These are phyloP conservation scores for Colletotrichum shisoi DNA, from an alignment of 2,329 filamentous ascomycete species.

Conservation along the genomic window DNA sequence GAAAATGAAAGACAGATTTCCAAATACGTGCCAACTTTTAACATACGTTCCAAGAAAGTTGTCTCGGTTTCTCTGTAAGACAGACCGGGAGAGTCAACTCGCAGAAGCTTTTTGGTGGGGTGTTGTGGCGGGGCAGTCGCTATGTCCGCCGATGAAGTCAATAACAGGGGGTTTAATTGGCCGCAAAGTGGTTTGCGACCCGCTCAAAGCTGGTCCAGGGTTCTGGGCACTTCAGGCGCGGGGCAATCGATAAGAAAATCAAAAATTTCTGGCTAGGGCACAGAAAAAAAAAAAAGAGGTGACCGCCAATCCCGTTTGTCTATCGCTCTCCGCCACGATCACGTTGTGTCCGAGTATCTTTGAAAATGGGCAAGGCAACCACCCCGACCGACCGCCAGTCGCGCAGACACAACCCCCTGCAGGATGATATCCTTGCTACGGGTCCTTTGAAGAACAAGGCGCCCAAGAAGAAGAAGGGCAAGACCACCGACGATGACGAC, in stretches of 20 bases:
- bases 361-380: constrained; percentile 79
- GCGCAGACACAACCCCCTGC: constrained; percentile 87
- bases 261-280: constrained; percentile 38
- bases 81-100: constrained; percentile 36
- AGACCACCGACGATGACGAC: constrained; percentile 67
- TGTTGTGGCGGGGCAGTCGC: constrained; percentile 37
- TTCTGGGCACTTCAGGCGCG: constrained; percentile 39
- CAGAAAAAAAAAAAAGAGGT: constrained; percentile 25
- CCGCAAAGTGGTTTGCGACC: neutral
- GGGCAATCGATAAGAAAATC: constrained; percentile 49
- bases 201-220: constrained; percentile 31
- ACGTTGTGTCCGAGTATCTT: constrained; percentile 39
- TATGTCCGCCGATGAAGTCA: constrained; percentile 37
- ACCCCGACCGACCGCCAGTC: constrained; percentile 65
- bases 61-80: constrained; percentile 34
- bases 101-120: constrained; percentile 40
- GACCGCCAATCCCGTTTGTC: constrained; percentile 27
- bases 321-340: constrained; percentile 26
- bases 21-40: constrained; percentile 12
- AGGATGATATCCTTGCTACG: constrained; percentile 81
- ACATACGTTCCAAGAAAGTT: constrained; percentile 23
- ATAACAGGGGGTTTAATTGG: constrained; percentile 34
- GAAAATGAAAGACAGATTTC: neutral
- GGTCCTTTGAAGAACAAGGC: constrained; percentile 76
- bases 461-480: constrained; percentile 74